Base-by-base conservation (phyloP, 192 early-diverging fungal genomes). In the Gigaspora rosea region DNA sequence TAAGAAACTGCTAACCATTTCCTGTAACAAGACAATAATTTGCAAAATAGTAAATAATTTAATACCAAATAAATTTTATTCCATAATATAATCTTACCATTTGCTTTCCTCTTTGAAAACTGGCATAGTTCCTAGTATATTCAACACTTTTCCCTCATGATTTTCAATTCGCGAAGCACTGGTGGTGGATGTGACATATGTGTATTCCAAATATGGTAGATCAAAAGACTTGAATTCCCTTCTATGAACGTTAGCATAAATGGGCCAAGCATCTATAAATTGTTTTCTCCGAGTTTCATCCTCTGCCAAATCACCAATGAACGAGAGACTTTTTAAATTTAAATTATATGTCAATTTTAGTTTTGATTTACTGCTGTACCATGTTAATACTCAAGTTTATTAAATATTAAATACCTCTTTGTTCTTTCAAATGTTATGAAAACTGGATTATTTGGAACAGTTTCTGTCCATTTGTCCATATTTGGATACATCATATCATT, bases 341-440 rank as follows among this genome's bases (percentile, higher is more conserved):
- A 27, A 27, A 27, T 27, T 27, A 27, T 27, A 27, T 27, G 27
- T 27, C 27, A 27, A 27, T 27, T 27, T 27, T 27, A 27, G 27
- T 27, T 27, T 27, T 27, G 27, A 27, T 27, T 27, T 27, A 27
- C 27, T 27, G 27, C 27, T 27, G 0, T 27, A 27, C 27, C 27
- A 1, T 27, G 27, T 27, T 27, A 27, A 0, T 27, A 27, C 1
- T 27, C 27, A 27, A 27, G 27, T 27, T 27, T 27, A 27, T 27
- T 0, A 66, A 66, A 0, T 12, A 61, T 20, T 61, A 66, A 46
- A 46, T 36, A 66, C 64, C 64, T 66, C 33, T 66, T 12, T 41
- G 64, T 18, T 46, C n/a, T 66, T 11, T 66, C 64, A 66, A 66
- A 66, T 66, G 64, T 18, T 47, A 66, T 47, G 41, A 66, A 66